Percentiles rank a stretch among this genome's conserved stretches.
Conservation (phyloP, 371 early-diverging fungal species). For the Mortierella sp. region DNA sequence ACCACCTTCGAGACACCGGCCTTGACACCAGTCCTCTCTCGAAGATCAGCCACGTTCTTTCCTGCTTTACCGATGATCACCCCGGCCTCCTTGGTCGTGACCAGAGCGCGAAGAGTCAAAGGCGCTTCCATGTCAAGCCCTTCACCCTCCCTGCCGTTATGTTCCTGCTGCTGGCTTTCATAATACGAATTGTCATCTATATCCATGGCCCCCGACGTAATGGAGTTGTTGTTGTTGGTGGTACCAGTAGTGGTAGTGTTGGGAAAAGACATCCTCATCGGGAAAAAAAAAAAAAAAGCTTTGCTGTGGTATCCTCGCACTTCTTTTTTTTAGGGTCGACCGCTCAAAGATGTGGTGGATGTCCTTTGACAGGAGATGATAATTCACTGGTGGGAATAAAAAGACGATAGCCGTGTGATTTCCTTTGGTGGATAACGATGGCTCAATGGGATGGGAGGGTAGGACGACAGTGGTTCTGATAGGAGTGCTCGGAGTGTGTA, state of each 20-base stretch:
- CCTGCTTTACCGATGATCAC: constrained; percentile 94
- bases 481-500: constrained; percentile 6
- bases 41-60: constrained; percentile 84
- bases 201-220: neutral
- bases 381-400: no score
- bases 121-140: constrained; percentile 36
- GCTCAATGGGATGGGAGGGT: no score
- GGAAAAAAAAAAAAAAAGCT: no score
- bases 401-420: no score
- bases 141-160: constrained; percentile 17
- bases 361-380: no score
- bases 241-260: neutral
- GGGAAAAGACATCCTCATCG: no score
- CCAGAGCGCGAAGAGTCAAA: constrained; percentile 86
- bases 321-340: no score
- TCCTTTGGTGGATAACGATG: no score
- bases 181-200: constrained; percentile 29
- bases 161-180: constrained; percentile 20
- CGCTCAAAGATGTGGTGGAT: no score
- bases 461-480: no score
- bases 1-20: constrained; percentile 90
- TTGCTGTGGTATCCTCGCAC: no score
- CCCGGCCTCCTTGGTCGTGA: constrained; percentile 92
- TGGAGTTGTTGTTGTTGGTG: neutral
- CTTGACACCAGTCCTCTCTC: constrained; percentile 83